These are phyloP conservation scores for Pleurotus pulmonarius DNA, from an alignment of 768 basidiomycete species.

Conservation along the genomic window DNA sequence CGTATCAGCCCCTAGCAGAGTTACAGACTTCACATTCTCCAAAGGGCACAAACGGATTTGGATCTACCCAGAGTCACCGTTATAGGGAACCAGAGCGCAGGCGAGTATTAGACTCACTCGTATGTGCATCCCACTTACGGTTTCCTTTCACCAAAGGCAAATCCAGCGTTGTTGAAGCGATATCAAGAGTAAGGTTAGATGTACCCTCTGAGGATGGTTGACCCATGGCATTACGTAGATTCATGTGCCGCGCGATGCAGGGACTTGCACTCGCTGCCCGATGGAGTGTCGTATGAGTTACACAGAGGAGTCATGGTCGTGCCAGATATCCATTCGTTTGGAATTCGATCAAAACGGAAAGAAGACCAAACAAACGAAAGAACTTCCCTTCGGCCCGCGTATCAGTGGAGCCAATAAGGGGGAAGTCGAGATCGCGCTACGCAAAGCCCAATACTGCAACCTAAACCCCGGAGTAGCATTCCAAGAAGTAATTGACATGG, in stretches of 20 bases:
- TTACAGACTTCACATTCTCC: not conserved
- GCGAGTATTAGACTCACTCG: slow-evolving; percentile 13
- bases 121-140: not conserved
- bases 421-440: slow-evolving; percentile 38
- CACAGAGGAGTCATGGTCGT: slow-evolving; percentile 24
- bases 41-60: slow-evolving; percentile 38
- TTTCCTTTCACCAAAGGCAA: slow-evolving; percentile 25
- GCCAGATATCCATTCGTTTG: slow-evolving; percentile 38
- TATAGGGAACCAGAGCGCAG: slow-evolving; percentile 51
- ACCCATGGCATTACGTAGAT: slow-evolving; percentile 25
- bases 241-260: slow-evolving; percentile 43
- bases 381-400: slow-evolving; percentile 15
- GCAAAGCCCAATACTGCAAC: slow-evolving; percentile 33
- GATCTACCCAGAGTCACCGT: slow-evolving; percentile 49
- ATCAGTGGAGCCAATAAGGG: slow-evolving; percentile 27
- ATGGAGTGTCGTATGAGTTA: slow-evolving; percentile 31
- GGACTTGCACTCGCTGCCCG: slow-evolving; percentile 42
- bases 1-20: not conserved
- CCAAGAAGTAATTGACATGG: slow-evolving; percentile 1
- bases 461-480: slow-evolving; percentile 16
- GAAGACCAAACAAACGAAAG: slow-evolving; percentile 16
- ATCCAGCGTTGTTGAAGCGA: slow-evolving; percentile 46
- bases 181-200: slow-evolving; percentile 33
- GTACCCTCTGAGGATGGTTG: not conserved
- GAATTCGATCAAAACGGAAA: slow-evolving; percentile 31